Conservation (phyloP, 495 filamentous ascomycete genomes). For the Xylaria curta region DNA sequence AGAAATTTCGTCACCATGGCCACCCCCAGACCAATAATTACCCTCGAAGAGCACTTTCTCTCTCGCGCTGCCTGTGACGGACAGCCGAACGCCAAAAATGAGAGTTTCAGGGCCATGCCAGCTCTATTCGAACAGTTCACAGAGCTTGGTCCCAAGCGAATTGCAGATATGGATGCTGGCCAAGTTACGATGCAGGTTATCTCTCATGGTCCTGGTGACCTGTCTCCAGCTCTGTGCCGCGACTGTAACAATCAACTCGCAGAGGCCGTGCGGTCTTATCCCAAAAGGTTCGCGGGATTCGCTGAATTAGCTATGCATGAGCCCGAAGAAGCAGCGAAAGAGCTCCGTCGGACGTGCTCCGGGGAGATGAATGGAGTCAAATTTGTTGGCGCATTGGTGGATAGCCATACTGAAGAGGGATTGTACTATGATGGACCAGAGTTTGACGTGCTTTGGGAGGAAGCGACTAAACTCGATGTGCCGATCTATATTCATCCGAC, state of each 20-base stretch:
- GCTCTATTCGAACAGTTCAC: slow-evolving; percentile 19
- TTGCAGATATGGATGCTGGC: slow-evolving; percentile 59
- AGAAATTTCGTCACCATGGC: neutral
- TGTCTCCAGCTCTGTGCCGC: slow-evolving; percentile 35
- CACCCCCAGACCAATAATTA: slow-evolving; percentile 48
- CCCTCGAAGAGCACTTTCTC: slow-evolving; percentile 68
- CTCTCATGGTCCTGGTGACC: slow-evolving; percentile 55
- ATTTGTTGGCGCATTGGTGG: slow-evolving; percentile 65
- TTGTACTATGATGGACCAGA: slow-evolving; percentile 53
- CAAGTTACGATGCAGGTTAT: slow-evolving; percentile 62
- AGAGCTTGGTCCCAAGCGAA: slow-evolving; percentile 42
- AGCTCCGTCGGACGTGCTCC: slow-evolving; percentile 54
- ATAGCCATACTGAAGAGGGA: slow-evolving; percentile 56
- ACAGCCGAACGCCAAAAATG: slow-evolving; percentile 18
- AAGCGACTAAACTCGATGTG: slow-evolving; percentile 58
- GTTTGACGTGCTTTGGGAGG: slow-evolving; percentile 54
- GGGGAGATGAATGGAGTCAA: slow-evolving; percentile 39
- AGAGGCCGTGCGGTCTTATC: slow-evolving; percentile 50
- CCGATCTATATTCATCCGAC: slow-evolving; percentile 66
- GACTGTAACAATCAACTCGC: slow-evolving; percentile 58
- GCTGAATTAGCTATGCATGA: slow-evolving; percentile 59
- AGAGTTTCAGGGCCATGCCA: slow-evolving; percentile 37
- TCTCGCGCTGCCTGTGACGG: slow-evolving; percentile 41
- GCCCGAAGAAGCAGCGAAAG: slow-evolving; percentile 52
- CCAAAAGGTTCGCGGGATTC: slow-evolving; percentile 59